Conservation (phyloP, 495 filamentous ascomycete species). For the Penicillium longicatenatum region DNA sequence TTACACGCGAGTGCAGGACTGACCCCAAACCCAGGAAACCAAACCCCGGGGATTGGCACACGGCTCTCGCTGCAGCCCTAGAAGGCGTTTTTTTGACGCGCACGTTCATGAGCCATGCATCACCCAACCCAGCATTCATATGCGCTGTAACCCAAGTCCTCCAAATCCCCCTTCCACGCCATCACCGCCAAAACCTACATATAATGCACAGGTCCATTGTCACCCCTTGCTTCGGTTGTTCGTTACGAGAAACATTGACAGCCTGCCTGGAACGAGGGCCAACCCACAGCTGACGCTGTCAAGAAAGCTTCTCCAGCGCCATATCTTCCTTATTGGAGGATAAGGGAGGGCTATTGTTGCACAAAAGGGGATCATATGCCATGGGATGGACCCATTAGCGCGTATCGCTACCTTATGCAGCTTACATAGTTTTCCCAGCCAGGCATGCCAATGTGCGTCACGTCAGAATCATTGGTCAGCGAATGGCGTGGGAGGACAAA, state of each 20-base stretch:
- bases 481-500: too few species aligned
- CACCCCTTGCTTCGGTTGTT: constrained; percentile 17
- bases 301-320: constrained; percentile 12
- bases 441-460: constrained; percentile 14
- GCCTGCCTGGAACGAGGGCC: not conserved
- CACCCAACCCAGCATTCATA: not conserved
- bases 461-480: not conserved
- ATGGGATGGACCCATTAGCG: not conserved
- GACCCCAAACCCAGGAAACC: not conserved
- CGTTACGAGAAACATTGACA: not conserved
- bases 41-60: not conserved
- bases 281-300: constrained; percentile 6
- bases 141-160: constrained; percentile 12
- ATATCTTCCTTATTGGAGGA: constrained; percentile 9
- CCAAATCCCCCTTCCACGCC: not conserved
- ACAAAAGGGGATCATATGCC: not conserved
- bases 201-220: not conserved
- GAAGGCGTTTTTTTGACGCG: not conserved
- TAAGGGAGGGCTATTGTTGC: constrained; percentile 4
- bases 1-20: not conserved
- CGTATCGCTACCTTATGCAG: constrained; percentile 2
- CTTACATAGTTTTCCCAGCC: not conserved
- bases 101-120: not conserved
- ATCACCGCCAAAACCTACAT: constrained; percentile 1
- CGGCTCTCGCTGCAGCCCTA: not conserved